Evolutionary conservation across 345 rosid species (phyloP), one percentile per base, ranked within the genome.

Genomic region (Corchorus olitorius): DNA sequence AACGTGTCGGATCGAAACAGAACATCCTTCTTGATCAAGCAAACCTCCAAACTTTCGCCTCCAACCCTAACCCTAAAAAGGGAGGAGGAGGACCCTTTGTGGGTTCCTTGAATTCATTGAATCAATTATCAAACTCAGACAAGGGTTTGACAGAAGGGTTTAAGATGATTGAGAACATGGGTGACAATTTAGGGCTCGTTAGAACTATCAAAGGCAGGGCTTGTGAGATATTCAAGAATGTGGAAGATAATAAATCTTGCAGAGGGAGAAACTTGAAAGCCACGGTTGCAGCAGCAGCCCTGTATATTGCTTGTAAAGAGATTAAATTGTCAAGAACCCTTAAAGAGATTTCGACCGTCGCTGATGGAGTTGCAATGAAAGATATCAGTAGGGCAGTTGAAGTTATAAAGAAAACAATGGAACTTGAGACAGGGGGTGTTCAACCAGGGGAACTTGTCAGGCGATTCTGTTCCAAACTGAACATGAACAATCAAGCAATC

Each of bases 101-200:
- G 46, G 69, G 60, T 7, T 73, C 85, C 48, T 69, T 85, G 16
- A 84, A 75, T 17, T 83, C 68, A 72, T 85, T 85, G 83, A 85
- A 83, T 78, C 78, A 81, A n/a, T n/a, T n/a, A 13, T 66, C 88
- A 3, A 83, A 85, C 76, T 79, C 83, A 8, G 90, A 84, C 52
- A 76, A 82, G 63, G 76, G 50, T 37, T 77, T 87, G 43, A 74
- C 81, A 41, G 76, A 65, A 73, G 89, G 89, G 2, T 89, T 85
- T 72, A 81, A 74, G 79, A 74, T 86, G 49, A 87, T 85, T 27
- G 81, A 84, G 16, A 50, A 64, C 46, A 81, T 89, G 87, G 79
- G 84, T 35, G 90, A 89, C 6, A 86, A 88, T 84, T 76, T 89
- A 79, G 90, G 86, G 10, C 85, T 89, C 11, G 89, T 82, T 19